These are phyloP conservation scores for Kazachstania psychrophila DNA, from an alignment of 805 yeast species.

Conservation along the genomic window DNA sequence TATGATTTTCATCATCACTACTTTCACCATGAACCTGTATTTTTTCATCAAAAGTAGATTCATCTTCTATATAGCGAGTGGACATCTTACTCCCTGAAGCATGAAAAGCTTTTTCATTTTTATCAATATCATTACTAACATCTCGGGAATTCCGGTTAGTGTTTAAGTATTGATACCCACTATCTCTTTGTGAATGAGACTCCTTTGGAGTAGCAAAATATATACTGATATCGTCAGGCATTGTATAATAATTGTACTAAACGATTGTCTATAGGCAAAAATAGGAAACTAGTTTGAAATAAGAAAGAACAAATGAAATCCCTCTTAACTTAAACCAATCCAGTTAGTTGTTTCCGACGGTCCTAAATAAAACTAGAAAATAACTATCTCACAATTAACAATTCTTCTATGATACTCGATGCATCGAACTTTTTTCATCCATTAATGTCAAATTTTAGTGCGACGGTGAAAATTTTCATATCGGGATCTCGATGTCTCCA, in stretches of 20 bases:
- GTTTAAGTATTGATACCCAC: slow-evolving; percentile 7
- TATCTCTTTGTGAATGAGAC: slow-evolving; percentile 4
- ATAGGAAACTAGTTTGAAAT: too few species aligned
- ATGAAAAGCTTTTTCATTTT: slow-evolving; percentile 1
- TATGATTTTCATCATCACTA: background rate
- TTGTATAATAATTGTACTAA: too few species aligned
- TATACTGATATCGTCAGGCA: slow-evolving; percentile 10
- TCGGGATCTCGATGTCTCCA: too few species aligned
- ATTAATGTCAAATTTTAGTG: background rate
- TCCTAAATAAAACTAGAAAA: too few species aligned
- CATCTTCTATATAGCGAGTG: background rate
- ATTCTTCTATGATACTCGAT: too few species aligned
- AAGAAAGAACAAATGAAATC: background rate
- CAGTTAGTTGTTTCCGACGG: too few species aligned
- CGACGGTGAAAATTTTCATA: background rate
- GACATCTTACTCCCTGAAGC: slow-evolving; percentile 4
- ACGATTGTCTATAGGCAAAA: too few species aligned
- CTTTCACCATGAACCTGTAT: background rate
- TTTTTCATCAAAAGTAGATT: slow-evolving; percentile 4
- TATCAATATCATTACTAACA: slow-evolving; percentile 1
- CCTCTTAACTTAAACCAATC: background rate
- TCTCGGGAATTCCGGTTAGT: background rate
- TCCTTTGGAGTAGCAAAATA: slow-evolving; percentile 6
- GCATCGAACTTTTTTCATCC: too few species aligned
- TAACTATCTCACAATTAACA: too few species aligned